A percentile compares a stretch with the other conserved stretches of the same genome.
Evolutionary conservation across 2,329 filamentous ascomycete genomes (phyloP).

Genomic region (Sarocladium strictum): DNA sequence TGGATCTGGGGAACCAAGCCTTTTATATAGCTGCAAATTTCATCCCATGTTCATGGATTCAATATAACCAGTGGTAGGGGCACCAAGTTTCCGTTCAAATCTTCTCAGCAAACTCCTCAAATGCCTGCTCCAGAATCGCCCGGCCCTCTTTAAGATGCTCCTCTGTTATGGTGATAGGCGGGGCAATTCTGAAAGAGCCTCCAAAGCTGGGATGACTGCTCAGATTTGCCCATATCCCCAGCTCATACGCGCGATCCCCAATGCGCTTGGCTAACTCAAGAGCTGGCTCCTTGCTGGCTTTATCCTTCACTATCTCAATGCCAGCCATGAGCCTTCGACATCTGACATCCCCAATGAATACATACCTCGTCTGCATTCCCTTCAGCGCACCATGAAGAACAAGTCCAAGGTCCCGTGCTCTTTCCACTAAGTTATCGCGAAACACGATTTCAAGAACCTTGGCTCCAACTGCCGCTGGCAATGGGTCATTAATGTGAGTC

Average conservation of each 20-base stretch:
- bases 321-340: constrained; percentile 53
- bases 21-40: too few species aligned
- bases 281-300: constrained; percentile 39
- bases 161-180: constrained; percentile 51
- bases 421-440: constrained; percentile 44
- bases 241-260: constrained; percentile 39
- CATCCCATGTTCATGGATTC: too few species aligned
- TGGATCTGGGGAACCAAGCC: too few species aligned
- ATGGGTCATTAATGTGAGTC: constrained; percentile 57
- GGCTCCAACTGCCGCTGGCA: constrained; percentile 52
- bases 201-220: constrained; percentile 47
- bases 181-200: constrained; percentile 53
- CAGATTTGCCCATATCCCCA: constrained; percentile 53
- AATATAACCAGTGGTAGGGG: too few species aligned
- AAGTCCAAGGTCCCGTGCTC: constrained; percentile 36
- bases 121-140: constrained; percentile 50
- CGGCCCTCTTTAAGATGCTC: constrained; percentile 46
- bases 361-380: constrained; percentile 42
- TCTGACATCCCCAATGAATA: constrained; percentile 56
- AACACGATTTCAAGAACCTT: constrained; percentile 58
- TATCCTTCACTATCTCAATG: constrained; percentile 50
- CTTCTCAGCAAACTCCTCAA: constrained; percentile 23
- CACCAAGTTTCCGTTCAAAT: too few species aligned
- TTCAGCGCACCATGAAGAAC: constrained; percentile 42
- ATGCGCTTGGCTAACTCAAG: constrained; percentile 41